Conservation (phyloP, 805 yeast genomes). For the Isabelozyma pseudorhagii region DNA sequence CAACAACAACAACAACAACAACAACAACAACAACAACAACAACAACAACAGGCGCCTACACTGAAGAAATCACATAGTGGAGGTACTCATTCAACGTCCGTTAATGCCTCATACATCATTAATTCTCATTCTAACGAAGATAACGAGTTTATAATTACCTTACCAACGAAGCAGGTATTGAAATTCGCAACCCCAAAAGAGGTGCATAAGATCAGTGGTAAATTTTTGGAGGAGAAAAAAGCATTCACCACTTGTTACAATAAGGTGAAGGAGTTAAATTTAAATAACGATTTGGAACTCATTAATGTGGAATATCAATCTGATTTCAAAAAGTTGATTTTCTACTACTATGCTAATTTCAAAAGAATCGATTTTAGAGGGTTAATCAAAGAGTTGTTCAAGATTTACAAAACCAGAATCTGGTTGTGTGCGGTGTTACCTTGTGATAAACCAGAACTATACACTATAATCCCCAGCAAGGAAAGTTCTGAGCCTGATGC, state of each 20-base stretch:
- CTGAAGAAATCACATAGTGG: slow-evolving; percentile 17
- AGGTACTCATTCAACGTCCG: slow-evolving; percentile 38
- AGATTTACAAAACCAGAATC: slow-evolving; percentile 44
- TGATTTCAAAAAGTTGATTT: slow-evolving; percentile 44
- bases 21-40: too few species aligned
- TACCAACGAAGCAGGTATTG: slow-evolving; percentile 75
- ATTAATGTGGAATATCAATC: slow-evolving; percentile 45
- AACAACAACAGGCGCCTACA: slow-evolving; percentile 10
- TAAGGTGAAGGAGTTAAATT: slow-evolving; percentile 45
- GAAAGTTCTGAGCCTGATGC: slow-evolving; percentile 4
- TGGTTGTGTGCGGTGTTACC: slow-evolving; percentile 49
- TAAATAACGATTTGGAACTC: slow-evolving; percentile 40
- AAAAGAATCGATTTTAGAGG: slow-evolving; percentile 43
- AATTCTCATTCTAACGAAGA: slow-evolving; percentile 48
- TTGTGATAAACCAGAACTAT: slow-evolving; percentile 31
- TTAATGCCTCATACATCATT: slow-evolving; percentile 34
- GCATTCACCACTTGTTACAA: slow-evolving; percentile 63
- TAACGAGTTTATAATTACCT: slow-evolving; percentile 56
- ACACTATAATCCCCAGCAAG: slow-evolving; percentile 10
- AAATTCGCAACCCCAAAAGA: slow-evolving; percentile 76
- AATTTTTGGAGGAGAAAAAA: slow-evolving; percentile 68
- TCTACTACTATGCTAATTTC: slow-evolving; percentile 46
- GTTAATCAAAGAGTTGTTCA: slow-evolving; percentile 42
- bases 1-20: slow-evolving; percentile 10
- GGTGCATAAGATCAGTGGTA: slow-evolving; percentile 55